These are phyloP conservation scores for Primulina tabacum DNA, from an alignment of 257 asterid genomes.

Conservation along the genomic window DNA sequence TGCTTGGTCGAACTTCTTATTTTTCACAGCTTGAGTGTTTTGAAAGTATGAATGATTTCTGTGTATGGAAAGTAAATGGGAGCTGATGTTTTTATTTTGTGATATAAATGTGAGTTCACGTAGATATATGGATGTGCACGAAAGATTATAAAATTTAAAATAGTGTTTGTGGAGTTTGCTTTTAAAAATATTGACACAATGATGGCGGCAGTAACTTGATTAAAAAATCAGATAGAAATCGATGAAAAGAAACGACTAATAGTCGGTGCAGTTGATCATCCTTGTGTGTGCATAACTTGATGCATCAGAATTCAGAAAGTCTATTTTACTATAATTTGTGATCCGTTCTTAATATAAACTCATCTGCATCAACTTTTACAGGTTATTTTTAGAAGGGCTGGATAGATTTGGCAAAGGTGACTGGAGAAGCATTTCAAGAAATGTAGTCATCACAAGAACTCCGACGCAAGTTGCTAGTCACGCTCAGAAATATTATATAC, in stretches of 20 bases:
- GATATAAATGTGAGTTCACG: neutral
- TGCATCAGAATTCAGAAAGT: neutral
- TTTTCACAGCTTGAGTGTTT: neutral
- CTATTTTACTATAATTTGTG: no score
- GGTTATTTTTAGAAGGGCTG: constrained; percentile 30
- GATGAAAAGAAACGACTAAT: neutral
- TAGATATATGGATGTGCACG: neutral
- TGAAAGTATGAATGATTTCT: neutral
- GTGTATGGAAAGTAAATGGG: no score
- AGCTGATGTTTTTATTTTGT: neutral
- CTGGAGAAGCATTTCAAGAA: constrained; percentile 31
- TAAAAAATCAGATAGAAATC: no score
- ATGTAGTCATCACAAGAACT: constrained; percentile 25
- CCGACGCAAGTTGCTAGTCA: constrained; percentile 30
- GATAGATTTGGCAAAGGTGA: constrained; percentile 24
- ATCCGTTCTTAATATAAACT: neutral
- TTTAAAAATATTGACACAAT: neutral
- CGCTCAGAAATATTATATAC: constrained; percentile 27
- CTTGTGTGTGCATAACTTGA: neutral
- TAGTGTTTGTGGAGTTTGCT: neutral
- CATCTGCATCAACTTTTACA: neutral
- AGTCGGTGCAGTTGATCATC: neutral
- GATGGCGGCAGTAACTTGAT: neutral
- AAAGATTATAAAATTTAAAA: no score
- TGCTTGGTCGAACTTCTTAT: neutral